A percentile compares a stretch with the other conserved stretches of the same genome.
phyloP scores from a whole-genome alignment of 768 basidiomycete genomes.

The Auriscalpium microsporum region DNA sequence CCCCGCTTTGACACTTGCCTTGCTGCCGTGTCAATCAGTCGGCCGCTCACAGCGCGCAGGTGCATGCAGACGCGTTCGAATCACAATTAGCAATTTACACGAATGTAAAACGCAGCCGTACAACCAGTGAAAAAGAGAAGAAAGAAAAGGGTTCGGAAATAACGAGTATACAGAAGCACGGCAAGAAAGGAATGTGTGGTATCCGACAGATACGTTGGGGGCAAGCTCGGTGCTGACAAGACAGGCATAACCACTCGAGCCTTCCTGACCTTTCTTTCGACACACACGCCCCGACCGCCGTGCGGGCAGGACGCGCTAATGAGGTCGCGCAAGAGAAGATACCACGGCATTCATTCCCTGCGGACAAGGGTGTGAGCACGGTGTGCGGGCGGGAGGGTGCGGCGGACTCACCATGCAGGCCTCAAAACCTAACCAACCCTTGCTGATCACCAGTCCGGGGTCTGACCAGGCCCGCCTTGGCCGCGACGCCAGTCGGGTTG shows the following conservation, averaged over 20 bases:
- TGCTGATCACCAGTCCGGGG: background rate
- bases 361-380: background rate
- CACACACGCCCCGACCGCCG: background rate
- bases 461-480: background rate
- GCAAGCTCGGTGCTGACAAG: background rate
- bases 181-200: background rate
- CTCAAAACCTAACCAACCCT: background rate
- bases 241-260: background rate
- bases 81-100: background rate
- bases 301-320: background rate
- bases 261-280: background rate
- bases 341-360: background rate
- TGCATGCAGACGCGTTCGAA: background rate
- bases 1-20: background rate
- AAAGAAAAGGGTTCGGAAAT: background rate
- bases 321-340: background rate
- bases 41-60: background rate
- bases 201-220: background rate
- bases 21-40: background rate
- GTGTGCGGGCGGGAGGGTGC: background rate
- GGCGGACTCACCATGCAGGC: background rate
- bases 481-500: conserved; percentile 1
- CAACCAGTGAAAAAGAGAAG: background rate
- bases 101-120: background rate
- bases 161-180: background rate